Conservation (phyloP, 768 basidiomycete genomes). For the Lactarius evosmus region DNA sequence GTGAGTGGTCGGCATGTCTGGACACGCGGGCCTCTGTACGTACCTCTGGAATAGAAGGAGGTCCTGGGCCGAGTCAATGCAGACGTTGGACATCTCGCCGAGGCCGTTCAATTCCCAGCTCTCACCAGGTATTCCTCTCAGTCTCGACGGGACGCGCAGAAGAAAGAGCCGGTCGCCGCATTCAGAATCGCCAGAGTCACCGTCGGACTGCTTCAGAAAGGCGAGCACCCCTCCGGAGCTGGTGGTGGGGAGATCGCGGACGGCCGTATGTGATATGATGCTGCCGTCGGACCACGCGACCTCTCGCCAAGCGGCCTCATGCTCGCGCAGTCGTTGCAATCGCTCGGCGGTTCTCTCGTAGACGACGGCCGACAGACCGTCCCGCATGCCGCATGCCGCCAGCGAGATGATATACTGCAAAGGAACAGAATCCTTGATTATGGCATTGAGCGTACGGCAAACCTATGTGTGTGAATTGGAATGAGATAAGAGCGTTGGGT, state of each 20-base stretch:
- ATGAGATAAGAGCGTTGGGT: neutral
- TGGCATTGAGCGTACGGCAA: conserved; percentile 14
- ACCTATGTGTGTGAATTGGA: neutral
- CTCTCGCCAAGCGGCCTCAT: conserved; percentile 23
- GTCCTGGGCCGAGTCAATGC: conserved; percentile 21
- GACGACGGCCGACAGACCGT: neutral
- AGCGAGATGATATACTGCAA: conserved; percentile 18
- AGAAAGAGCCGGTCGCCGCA: conserved; percentile 7
- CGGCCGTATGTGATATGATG: conserved; percentile 1
- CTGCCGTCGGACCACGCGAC: conserved; percentile 20
- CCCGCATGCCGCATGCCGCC: conserved; percentile 20
- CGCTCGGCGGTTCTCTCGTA: conserved; percentile 11
- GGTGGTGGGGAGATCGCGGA: conserved; percentile 9
- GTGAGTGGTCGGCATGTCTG: neutral
- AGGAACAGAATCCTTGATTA: conserved; percentile 17
- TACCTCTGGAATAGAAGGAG: conserved; percentile 20
- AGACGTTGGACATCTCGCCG: conserved; percentile 15
- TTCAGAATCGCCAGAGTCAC: neutral
- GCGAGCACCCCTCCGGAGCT: conserved; percentile 24
- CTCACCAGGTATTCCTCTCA: conserved; percentile 19
- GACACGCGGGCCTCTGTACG: neutral
- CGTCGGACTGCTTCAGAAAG: conserved; percentile 8
- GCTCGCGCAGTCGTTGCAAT: conserved; percentile 11
- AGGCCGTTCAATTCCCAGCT: conserved; percentile 22
- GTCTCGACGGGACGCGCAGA: conserved; percentile 17